These are phyloP conservation scores for Hanseniaspora thailandica DNA, from an alignment of 805 yeast species.

Conservation along the genomic window DNA sequence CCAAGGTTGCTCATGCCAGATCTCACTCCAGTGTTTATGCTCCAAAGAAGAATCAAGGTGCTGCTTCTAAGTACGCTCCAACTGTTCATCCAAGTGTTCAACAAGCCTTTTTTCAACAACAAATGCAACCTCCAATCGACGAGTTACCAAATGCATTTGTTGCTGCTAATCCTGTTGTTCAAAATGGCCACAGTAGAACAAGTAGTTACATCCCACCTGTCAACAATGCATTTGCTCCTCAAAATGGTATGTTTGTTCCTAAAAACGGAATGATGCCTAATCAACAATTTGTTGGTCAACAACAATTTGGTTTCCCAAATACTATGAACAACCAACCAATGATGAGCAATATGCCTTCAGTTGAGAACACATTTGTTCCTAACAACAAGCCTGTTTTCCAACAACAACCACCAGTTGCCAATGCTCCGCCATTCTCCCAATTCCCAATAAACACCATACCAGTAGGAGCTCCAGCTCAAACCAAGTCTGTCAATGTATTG, in stretches of 20 bases:
- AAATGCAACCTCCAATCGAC: conserved; percentile 5
- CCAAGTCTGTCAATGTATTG: not conserved
- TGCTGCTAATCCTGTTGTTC: not conserved
- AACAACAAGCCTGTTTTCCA: not conserved
- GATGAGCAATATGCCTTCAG: not conserved
- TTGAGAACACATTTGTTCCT: not conserved
- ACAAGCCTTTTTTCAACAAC: conserved; percentile 11
- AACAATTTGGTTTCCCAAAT: not conserved
- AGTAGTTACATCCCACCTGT: not conserved
- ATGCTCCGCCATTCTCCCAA: not conserved
- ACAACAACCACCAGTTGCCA: not conserved
- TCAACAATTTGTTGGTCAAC: not conserved
- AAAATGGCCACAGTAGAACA: not conserved
- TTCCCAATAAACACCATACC: not conserved
- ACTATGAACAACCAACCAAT: not conserved
- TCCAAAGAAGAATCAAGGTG: conserved; percentile 22
- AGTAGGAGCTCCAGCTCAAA: not conserved
- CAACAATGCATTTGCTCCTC: not conserved
- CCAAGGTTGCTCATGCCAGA: conserved; percentile 23
- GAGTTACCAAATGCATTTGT: not conserved
- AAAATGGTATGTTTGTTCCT: not conserved
- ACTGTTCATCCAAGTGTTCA: conserved; percentile 26
- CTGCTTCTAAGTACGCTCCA: conserved; percentile 33
- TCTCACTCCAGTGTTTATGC: conserved; percentile 27
- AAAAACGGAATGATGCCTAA: not conserved